phyloP scores from a whole-genome alignment of 2,329 filamentous ascomycete genomes.

The Fusarium humuli region DNA sequence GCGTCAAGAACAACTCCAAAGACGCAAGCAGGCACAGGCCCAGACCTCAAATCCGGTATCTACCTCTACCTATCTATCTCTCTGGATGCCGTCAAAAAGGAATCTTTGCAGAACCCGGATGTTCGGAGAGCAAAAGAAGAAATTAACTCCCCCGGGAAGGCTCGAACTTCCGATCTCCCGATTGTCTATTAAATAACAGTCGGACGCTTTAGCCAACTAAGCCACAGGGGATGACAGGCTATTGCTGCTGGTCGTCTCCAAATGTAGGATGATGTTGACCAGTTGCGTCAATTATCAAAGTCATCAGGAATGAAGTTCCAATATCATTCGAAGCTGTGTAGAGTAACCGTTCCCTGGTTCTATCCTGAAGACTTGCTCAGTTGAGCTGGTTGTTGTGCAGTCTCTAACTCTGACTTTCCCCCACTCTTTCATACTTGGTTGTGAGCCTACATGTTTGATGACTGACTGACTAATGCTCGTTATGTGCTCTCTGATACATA shows the following conservation, averaged over 20 bases:
- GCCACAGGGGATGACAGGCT: conserved; percentile 1
- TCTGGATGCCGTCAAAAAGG: background rate
- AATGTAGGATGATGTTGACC: background rate
- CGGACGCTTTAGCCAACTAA: conserved; percentile 26
- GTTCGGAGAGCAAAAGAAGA: background rate
- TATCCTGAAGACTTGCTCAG: background rate
- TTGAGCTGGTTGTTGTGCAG: background rate
- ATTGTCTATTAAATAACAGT: conserved; percentile 41
- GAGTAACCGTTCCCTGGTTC: background rate
- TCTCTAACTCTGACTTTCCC: background rate
- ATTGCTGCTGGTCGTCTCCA: background rate
- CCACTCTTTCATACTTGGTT: background rate
- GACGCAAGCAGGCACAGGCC: background rate
- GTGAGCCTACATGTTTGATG: background rate
- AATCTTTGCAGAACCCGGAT: background rate
- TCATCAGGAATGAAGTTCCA: background rate
- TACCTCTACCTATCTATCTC: too few species aligned
- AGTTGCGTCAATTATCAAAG: background rate
- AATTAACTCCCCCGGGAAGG: conserved; percentile 45
- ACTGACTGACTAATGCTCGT: too few species aligned
- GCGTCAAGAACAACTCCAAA: background rate
- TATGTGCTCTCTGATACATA: background rate
- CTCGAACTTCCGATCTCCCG: conserved; percentile 48
- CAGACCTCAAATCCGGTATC: background rate
- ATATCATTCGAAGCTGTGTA: background rate